These are phyloP conservation scores for Boletus sp. DNA, from an alignment of 1,284 basidiomycete genomes.

Conservation along the genomic window DNA sequence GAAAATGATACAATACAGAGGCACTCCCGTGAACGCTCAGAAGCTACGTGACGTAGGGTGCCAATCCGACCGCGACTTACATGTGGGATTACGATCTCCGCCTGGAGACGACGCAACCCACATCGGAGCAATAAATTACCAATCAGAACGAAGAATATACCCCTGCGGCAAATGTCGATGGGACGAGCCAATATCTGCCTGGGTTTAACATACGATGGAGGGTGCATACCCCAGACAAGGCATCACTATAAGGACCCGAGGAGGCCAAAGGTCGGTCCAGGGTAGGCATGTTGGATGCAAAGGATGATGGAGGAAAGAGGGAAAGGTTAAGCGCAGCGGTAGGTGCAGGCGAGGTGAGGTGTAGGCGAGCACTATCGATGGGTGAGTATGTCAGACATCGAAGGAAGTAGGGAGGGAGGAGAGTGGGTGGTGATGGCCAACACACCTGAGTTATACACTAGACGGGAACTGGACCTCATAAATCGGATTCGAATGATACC, in stretches of 20 bases:
- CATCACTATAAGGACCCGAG: conserved; percentile 77
- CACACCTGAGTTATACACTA: conserved; percentile 61
- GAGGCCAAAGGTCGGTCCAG: conserved; percentile 55
- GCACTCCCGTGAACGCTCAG: not conserved
- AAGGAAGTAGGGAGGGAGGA: not conserved
- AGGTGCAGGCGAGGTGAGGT: conserved; percentile 48
- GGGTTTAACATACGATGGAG: conserved; percentile 49
- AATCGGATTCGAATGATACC: conserved; percentile 66
- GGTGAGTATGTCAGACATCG: conserved; percentile 1
- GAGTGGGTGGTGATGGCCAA: conserved; percentile 3
- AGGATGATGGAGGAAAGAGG: conserved; percentile 44
- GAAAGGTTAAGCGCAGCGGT: conserved; percentile 58
- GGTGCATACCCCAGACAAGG: conserved; percentile 67
- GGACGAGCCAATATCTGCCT: conserved; percentile 71
- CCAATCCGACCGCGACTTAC: not conserved
- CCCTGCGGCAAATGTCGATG: conserved; percentile 69
- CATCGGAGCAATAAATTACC: conserved; percentile 54
- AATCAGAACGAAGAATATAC: conserved; percentile 59
- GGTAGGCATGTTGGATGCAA: conserved; percentile 10
- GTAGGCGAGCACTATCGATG: conserved; percentile 59
- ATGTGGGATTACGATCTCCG: not conserved
- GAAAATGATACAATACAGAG: conserved; percentile 4
- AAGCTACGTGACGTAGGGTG: not conserved
- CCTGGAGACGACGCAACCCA: conserved; percentile 23
- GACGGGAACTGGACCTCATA: conserved; percentile 61